Evolutionary conservation across 2,329 filamentous ascomycete genomes (phyloP), one percentile per base, ranked within the genome.

Genomic region (Neospermospora avenae): DNA sequence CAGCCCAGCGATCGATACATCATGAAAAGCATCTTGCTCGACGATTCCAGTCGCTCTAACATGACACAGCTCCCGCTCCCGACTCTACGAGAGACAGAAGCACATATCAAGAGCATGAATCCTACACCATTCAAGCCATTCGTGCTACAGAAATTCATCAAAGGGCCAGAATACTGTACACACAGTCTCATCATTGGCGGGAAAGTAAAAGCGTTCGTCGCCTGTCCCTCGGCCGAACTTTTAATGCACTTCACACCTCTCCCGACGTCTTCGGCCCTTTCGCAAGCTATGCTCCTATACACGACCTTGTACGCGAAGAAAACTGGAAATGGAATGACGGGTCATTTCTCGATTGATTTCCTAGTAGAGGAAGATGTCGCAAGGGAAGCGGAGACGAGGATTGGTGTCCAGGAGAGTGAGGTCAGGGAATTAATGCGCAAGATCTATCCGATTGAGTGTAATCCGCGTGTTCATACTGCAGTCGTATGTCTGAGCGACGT

Each of bases 331-430:
- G 67, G 70, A 3, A 76, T 89, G 68, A 91, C 87, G 0, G 89
- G 89, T 0, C 90, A 93, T 70, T 71, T 92, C 34, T 87, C 83
- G 18, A 87, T 93, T 57, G 86, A 90, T 70, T 87, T 93, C 63
- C 75, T 91, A 65, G 81, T 88, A 2, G 79, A 84, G 51, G 75
- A 80, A 52, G 70, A 75, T 2, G 58, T 65, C 10, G 60, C 61
- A 1, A 20, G 31, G 25, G 56, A 58, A 18, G 59, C 59, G 41
- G 59, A 61, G 35, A 49, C 42, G 42, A 46, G 55, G 37, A 35
- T 58, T 6, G 59, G 59, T 10, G 59, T 61, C 11, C 14, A 34
- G 24, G 55, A 61, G 41, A 39, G 16, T 6, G 59, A 61, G 31
- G 35, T 61, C 13, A 42, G 45, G 28, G 69, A 63, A 44, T 72